Evolutionary conservation across 1,139 yeast genomes (phyloP), one percentile per base, ranked within the genome.

Genomic region (Geotrichum cucujoidarum): DNA sequence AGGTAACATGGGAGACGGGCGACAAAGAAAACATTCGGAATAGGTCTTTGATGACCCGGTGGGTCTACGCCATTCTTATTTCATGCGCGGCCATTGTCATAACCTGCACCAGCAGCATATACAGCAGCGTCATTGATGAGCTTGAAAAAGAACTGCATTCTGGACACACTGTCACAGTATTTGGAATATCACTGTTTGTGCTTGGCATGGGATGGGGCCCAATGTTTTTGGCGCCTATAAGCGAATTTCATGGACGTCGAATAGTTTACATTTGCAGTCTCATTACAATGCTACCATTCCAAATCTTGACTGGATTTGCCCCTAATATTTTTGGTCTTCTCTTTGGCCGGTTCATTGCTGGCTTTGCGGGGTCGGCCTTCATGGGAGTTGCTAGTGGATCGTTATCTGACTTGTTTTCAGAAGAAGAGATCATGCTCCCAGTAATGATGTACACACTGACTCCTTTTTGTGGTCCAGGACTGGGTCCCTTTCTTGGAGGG

Each of bases 381-480:
- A 71, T 85, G 57, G 75, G 87, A 31, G 85, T 82, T 52, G 86
- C 85, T n/a, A 87, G 87, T 43, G 94, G 92, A 16, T 74, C 88
- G 6, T 67, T 84, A 40, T 78, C 83, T 43, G 95, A 84, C 62
- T 69, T 83, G 43, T 77, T 75, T 55, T 77, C 76, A 43, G 74
- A 73, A 47, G 69, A 72, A 47, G 73, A 81, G 21, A 72, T 86
- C 55, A 84, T 85, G 10, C 70, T 80, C 40, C 89, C 92, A 2
- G 77, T 84, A 73, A 80, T 86, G 8, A 68, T 83, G 36, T 83
- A 78, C 61, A 76, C 87, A n/a, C 71, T 83, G 50, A 76, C 86
- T 20, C 89, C 92, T 1, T 83, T 84, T 60, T 66, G 82, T 11
- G 95, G 92, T 1, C 94, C 95, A 0, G 77, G 81, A 1, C 55